A percentile compares a stretch with the other conserved stretches of the same genome.
These are phyloP conservation scores for Fusarium nodosum DNA, from an alignment of 2,329 filamentous ascomycete species.

Conservation along the genomic window DNA sequence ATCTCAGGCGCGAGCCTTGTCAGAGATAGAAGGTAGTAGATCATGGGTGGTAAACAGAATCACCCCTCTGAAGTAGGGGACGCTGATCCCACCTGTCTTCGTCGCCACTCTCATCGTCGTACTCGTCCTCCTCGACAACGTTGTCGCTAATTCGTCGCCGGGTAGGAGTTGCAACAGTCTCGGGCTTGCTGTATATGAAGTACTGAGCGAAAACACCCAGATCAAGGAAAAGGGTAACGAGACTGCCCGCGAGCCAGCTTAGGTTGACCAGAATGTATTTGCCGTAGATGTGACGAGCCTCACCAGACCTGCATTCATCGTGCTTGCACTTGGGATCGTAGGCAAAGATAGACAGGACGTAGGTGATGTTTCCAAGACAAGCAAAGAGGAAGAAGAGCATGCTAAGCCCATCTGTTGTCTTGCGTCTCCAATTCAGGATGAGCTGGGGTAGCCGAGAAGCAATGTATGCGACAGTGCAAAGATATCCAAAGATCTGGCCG, in stretches of 20 bases:
- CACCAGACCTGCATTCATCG: constrained; percentile 71
- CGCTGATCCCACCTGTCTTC: constrained; percentile 58
- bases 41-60: constrained; percentile 48
- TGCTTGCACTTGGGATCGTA: constrained; percentile 80
- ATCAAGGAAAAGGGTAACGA: constrained; percentile 88
- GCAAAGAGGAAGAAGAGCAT: constrained; percentile 97
- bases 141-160: constrained; percentile 26
- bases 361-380: constrained; percentile 94
- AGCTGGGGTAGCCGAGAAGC: constrained; percentile 91
- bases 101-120: constrained; percentile 48
- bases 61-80: constrained; percentile 54
- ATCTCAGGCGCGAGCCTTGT: constrained; percentile 8
- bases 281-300: constrained; percentile 77
- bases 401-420: constrained; percentile 92
- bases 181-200: constrained; percentile 79
- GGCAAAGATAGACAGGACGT: constrained; percentile 90
- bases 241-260: constrained; percentile 90
- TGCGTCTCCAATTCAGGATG: constrained; percentile 90
- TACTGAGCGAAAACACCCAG: constrained; percentile 91
- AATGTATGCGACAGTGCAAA: constrained; percentile 91
- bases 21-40: not conserved
- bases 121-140: constrained; percentile 48
- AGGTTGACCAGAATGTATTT: constrained; percentile 90
- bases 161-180: constrained; percentile 48
- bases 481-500: constrained; percentile 93